Percentiles rank a stretch among this genome's conserved stretches.
These are phyloP conservation scores for Curvularia sp. DNA, from an alignment of 2,329 filamentous ascomycete genomes.

Conservation along the genomic window DNA sequence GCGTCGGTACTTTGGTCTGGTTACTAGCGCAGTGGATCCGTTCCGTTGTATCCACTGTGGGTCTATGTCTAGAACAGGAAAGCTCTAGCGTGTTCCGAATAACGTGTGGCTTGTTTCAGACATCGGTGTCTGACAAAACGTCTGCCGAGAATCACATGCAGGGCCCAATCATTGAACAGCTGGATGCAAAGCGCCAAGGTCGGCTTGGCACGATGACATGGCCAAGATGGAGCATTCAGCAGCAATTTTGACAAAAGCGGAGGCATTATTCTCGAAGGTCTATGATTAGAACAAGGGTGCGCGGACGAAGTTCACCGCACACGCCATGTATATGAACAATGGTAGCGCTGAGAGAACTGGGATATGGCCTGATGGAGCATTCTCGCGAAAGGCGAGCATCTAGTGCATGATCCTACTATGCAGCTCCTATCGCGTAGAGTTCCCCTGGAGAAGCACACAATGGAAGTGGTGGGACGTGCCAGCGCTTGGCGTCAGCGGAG, in stretches of 20 bases:
- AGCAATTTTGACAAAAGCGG: neutral
- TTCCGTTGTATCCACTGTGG: neutral
- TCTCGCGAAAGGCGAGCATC: neutral
- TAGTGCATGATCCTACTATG: neutral
- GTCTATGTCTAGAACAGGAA: neutral
- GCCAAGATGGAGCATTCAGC: neutral
- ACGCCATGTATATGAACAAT: neutral
- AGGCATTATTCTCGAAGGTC: neutral
- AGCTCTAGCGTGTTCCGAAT: slow-evolving; percentile 5
- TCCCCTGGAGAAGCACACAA: neutral
- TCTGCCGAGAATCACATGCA: neutral
- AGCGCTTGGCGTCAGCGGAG: neutral
- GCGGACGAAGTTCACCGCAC: too few relatives aligned
- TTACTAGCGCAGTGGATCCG: neutral
- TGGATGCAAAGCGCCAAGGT: neutral
- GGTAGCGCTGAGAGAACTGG: neutral
- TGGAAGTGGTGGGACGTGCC: neutral
- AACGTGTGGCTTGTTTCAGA: slow-evolving; percentile 9
- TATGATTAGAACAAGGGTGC: neutral
- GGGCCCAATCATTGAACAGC: neutral
- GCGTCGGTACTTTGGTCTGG: slow-evolving; percentile 2
- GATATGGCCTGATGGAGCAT: neutral
- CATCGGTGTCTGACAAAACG: neutral
- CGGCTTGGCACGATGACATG: neutral
- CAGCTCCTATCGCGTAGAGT: neutral